Conservation (phyloP, 1,284 basidiomycete species). For the Testicularia cyperi region DNA sequence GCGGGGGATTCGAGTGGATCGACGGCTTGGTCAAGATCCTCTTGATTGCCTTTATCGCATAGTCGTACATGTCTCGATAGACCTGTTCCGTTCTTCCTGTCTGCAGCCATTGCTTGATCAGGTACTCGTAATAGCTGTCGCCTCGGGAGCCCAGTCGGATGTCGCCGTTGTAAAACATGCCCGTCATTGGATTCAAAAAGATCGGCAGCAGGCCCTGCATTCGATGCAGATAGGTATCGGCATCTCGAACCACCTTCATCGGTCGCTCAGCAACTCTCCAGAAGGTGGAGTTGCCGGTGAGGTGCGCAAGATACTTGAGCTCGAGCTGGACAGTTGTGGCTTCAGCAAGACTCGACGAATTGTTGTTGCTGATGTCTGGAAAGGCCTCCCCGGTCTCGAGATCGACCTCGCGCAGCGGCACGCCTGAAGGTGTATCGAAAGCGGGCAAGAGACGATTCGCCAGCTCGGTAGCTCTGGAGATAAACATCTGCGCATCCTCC, state of each 20-base stretch:
- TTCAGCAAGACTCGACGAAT: constrained; percentile 73
- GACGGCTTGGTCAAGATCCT: constrained; percentile 69
- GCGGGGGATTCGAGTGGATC: constrained; percentile 51
- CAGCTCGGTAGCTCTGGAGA: constrained; percentile 67
- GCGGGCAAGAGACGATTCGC: constrained; percentile 81
- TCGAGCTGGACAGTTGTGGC: constrained; percentile 57
- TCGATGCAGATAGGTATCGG: constrained; percentile 45
- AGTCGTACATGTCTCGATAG: constrained; percentile 85
- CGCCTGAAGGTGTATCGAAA: constrained; percentile 71
- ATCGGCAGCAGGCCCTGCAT: constrained; percentile 79
- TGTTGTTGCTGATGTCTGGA: constrained; percentile 69
- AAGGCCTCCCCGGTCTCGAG: constrained; percentile 70
- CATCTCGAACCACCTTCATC: constrained; percentile 45
- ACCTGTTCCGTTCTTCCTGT: constrained; percentile 70
- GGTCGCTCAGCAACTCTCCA: constrained; percentile 75
- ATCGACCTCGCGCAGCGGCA: constrained; percentile 80
- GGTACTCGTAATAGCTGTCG: constrained; percentile 93
- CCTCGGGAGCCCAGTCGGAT: constrained; percentile 88
- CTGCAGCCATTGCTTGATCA: constrained; percentile 66
- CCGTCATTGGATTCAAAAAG: constrained; percentile 71
- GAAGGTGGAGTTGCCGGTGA: constrained; percentile 75
- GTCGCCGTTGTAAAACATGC: constrained; percentile 72
- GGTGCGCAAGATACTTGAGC: constrained; percentile 79
- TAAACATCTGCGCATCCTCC: constrained; percentile 49
- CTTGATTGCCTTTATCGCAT: constrained; percentile 79